These are phyloP conservation scores for Aquanectria penicillioides DNA, from an alignment of 2,329 filamentous ascomycete genomes.

Conservation along the genomic window DNA sequence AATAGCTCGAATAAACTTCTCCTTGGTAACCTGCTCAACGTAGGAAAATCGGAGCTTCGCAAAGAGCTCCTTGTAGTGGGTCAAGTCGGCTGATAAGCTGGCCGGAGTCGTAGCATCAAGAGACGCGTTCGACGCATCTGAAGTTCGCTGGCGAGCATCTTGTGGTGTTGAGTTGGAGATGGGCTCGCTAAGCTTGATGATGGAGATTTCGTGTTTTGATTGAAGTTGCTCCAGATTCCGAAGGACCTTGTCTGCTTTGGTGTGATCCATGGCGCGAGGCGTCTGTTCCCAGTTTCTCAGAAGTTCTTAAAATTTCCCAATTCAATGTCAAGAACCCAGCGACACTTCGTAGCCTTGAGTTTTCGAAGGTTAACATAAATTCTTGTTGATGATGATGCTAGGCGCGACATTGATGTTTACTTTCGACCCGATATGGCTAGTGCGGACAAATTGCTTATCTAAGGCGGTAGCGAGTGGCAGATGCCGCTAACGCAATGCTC, in stretches of 20 bases:
- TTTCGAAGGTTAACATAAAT: too few species aligned
- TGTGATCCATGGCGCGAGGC: slow-evolving; percentile 40
- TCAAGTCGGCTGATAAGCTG: slow-evolving; percentile 82
- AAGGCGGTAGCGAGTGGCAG: slow-evolving; percentile 37
- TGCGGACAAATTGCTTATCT: slow-evolving; percentile 5
- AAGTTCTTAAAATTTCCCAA: not conserved
- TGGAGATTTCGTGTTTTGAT: slow-evolving; percentile 71
- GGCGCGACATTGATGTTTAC: slow-evolving; percentile 50
- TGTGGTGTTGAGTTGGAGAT: slow-evolving; percentile 64
- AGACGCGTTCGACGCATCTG: slow-evolving; percentile 75
- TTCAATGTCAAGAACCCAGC: too few species aligned
- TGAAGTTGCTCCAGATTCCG: slow-evolving; percentile 64
- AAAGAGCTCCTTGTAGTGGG: slow-evolving; percentile 94
- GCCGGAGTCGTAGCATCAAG: slow-evolving; percentile 77
- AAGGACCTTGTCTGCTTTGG: slow-evolving; percentile 54
- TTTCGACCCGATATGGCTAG: slow-evolving; percentile 46
- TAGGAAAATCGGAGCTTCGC: slow-evolving; percentile 97
- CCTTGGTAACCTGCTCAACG: slow-evolving; percentile 97
- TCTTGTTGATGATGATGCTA: slow-evolving; percentile 3
- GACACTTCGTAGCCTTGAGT: too few species aligned
- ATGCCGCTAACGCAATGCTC: slow-evolving; percentile 19
- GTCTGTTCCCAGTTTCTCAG: too few species aligned
- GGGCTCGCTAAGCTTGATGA: slow-evolving; percentile 80
- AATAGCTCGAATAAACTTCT: slow-evolving; percentile 94
- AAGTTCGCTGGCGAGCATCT: slow-evolving; percentile 65